Conservation (phyloP, 225 moss, liverwort and hornwort genomes). For the Asterella californica region DNA sequence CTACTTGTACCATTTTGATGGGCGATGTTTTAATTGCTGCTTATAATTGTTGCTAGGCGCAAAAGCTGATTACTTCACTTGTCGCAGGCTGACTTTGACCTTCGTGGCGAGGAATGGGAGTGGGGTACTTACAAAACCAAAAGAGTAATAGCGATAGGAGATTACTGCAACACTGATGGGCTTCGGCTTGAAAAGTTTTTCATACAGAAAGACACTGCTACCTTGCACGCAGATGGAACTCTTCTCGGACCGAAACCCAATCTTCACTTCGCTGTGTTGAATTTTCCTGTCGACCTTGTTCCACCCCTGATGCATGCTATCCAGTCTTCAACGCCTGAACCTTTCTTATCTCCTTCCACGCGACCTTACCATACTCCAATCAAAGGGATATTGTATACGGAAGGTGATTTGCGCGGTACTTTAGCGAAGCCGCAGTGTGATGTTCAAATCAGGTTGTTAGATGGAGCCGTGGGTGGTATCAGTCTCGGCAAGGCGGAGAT, state of each 20-base stretch:
- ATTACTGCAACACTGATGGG: conserved; percentile 89
- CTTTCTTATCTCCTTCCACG: conserved; percentile 58
- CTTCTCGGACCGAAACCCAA: conserved; percentile 88
- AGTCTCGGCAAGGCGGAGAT: conserved; percentile 93
- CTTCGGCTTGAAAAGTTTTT: conserved; percentile 91
- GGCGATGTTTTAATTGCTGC: background rate
- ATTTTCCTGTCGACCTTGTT: conserved; percentile 90
- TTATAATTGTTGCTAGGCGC: too few species aligned
- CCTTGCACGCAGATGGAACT: conserved; percentile 96
- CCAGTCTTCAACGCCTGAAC: conserved; percentile 81
- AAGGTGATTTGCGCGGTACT: conserved; percentile 92
- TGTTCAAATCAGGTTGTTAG: conserved; percentile 88
- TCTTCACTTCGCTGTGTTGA: conserved; percentile 95
- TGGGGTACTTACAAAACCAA: conserved; percentile 96
- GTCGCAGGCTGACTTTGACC: conserved; percentile 93
- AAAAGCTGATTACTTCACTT: background rate
- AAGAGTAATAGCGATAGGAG: conserved; percentile 86
- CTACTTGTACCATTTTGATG: background rate
- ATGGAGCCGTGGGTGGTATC: conserved; percentile 91
- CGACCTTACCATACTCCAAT: conserved; percentile 66
- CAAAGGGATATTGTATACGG: conserved; percentile 93
- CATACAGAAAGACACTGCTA: conserved; percentile 95
- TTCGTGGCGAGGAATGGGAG: conserved; percentile 98
- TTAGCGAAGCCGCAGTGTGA: conserved; percentile 95
- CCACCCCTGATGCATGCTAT: conserved; percentile 88